Evolutionary conservation across 1,284 basidiomycete genomes (phyloP).

Genomic region (Marasmius oreades): DNA sequence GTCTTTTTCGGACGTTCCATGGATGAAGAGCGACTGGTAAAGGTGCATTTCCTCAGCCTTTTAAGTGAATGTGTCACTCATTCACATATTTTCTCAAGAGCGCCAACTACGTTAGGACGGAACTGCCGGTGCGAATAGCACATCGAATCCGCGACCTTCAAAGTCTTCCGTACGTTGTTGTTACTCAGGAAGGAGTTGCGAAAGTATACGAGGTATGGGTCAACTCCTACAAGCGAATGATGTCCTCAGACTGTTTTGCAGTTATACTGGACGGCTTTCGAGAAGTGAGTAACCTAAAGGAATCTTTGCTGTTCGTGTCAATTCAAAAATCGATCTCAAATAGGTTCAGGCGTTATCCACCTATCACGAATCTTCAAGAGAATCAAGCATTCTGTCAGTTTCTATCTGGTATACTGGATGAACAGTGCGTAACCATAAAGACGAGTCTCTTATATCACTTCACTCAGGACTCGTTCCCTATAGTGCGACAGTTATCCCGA

Average conservation of each 20-base stretch:
- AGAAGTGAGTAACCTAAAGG: constrained; percentile 49
- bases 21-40: constrained; percentile 71
- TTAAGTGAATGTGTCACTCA: constrained; percentile 3
- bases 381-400: constrained; percentile 81
- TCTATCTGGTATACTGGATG: constrained; percentile 60
- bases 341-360: constrained; percentile 77
- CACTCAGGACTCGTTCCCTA: background rate
- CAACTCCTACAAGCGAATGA: constrained; percentile 3
- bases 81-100: constrained; percentile 42
- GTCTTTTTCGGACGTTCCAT: constrained; percentile 77
- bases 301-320: constrained; percentile 4
- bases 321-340: constrained; percentile 15
- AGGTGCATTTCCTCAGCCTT: constrained; percentile 38
- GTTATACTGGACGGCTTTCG: constrained; percentile 81
- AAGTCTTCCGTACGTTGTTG: constrained; percentile 82
- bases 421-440: constrained; percentile 55
- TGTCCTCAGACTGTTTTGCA: constrained; percentile 24
- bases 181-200: constrained; percentile 82
- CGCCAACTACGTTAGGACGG: constrained; percentile 87
- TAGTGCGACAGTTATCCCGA: constrained; percentile 76
- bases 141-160: constrained; percentile 88
- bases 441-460: background rate
- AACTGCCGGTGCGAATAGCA: constrained; percentile 84
- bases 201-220: constrained; percentile 79
- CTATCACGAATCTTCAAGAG: constrained; percentile 69